phyloP scores from a whole-genome alignment of 2,329 filamentous ascomycete genomes.

The Zasmidium cellare region DNA sequence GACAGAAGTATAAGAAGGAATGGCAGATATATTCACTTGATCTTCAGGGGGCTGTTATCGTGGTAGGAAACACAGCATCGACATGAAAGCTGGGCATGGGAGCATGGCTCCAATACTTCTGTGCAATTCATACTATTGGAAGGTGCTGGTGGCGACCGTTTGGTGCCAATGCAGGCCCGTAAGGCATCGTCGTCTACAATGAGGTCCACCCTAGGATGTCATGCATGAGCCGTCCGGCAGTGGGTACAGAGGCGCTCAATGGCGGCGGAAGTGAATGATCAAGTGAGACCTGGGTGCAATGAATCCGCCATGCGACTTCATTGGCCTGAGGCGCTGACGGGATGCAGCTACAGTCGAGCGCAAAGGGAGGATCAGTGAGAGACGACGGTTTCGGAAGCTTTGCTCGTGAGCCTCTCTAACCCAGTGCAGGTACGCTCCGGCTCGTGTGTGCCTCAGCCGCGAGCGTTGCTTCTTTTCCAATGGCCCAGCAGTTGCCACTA shows the following conservation, averaged over 20 bases:
- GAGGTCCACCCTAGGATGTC: constrained; percentile 18
- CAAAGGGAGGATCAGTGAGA: constrained; percentile 11
- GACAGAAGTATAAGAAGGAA: constrained; percentile 16
- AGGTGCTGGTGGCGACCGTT: constrained; percentile 29
- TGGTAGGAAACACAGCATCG: constrained; percentile 23
- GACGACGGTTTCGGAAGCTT: constrained; percentile 16
- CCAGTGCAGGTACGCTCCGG: constrained; percentile 19
- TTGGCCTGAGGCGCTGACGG: constrained; percentile 22
- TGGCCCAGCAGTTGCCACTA: constrained; percentile 19
- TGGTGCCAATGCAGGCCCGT: constrained; percentile 29
- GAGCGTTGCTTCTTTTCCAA: constrained; percentile 10
- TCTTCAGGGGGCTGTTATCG: constrained; percentile 28
- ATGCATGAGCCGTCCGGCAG: constrained; percentile 21
- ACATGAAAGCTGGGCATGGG: constrained; percentile 25
- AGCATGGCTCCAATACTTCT: constrained; percentile 29
- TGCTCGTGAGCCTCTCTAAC: constrained; percentile 6
- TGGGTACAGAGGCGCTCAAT: constrained; percentile 24
- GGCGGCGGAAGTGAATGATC: constrained; percentile 21
- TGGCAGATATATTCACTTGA: constrained; percentile 15
- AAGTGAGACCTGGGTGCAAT: constrained; percentile 19
- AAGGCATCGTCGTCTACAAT: constrained; percentile 25
- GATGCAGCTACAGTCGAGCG: constrained; percentile 16
- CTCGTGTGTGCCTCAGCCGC: constrained; percentile 22
- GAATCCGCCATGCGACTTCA: constrained; percentile 17
- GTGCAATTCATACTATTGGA: constrained; percentile 32